phyloP scores from a whole-genome alignment of 2,329 filamentous ascomycete species.

The Sporothrix inflata region DNA sequence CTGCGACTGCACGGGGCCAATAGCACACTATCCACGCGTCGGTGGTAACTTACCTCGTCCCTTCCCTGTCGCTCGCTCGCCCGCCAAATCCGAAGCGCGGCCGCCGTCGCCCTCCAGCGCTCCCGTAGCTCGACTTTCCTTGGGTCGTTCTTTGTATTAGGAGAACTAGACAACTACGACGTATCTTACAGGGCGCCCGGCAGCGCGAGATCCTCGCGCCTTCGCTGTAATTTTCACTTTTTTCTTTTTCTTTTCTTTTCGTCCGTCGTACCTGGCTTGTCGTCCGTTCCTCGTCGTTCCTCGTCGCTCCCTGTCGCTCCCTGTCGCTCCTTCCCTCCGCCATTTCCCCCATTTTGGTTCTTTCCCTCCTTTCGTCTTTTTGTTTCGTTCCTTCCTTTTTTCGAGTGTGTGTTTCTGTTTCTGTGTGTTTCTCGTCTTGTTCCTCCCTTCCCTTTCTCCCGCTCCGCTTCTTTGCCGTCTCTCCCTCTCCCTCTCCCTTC shows the following conservation, averaged over 20 bases:
- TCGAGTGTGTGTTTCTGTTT: constrained; percentile 15
- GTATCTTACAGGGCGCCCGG: neutral
- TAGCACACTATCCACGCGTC: constrained; percentile 1
- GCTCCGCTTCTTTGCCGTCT: neutral
- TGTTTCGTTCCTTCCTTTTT: constrained; percentile 18
- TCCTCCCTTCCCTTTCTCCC: neutral
- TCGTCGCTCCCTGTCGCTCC: constrained; percentile 7
- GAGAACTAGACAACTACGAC: too few relatives aligned
- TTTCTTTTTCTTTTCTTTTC: constrained; percentile 19
- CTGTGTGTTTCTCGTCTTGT: constrained; percentile 10
- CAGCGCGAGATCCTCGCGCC: neutral
- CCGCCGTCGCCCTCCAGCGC: neutral
- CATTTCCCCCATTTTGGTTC: constrained; percentile 9
- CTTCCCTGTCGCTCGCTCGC: constrained; percentile 18
- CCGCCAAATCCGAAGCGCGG: constrained; percentile 26
- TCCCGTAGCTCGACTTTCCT: constrained; percentile 2
- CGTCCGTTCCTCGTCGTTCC: neutral
- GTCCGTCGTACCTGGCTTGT: constrained; percentile 8
- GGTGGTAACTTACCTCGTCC: constrained; percentile 24
- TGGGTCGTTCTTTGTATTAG: neutral
- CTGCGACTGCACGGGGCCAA: constrained; percentile 14
- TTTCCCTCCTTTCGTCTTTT: neutral
- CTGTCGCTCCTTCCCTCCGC: constrained; percentile 20
- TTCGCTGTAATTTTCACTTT: constrained; percentile 2
- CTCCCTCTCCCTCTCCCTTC: neutral